phyloP scores from a whole-genome alignment of 2,329 filamentous ascomycete species.

The Fusarium foetens region DNA sequence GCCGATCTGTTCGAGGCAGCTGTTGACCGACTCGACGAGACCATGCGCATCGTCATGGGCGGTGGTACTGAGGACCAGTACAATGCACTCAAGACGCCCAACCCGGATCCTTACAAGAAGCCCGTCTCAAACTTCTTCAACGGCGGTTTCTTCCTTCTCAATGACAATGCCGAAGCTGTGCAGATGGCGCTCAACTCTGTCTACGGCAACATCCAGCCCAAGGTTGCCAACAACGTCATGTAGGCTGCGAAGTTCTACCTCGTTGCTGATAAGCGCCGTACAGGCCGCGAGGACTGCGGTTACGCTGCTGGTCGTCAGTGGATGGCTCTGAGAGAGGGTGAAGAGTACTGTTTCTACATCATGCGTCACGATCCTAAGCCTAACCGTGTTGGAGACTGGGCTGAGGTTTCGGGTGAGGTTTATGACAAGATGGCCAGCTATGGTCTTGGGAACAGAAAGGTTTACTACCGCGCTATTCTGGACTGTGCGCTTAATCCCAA shows the following conservation, averaged over 20 bases:
- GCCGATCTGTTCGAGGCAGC: neutral
- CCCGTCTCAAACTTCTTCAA: slow-evolving; percentile 28
- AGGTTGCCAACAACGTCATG: slow-evolving; percentile 37
- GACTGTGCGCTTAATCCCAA: slow-evolving; percentile 9
- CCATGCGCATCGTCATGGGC: neutral
- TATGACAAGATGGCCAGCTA: slow-evolving; percentile 33
- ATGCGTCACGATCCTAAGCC: slow-evolving; percentile 4
- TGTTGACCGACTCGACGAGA: neutral
- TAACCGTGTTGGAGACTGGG: neutral
- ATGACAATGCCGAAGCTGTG: slow-evolving; percentile 9
- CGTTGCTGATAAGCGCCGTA: slow-evolving; percentile 19
- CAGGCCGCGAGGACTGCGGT: slow-evolving; percentile 15
- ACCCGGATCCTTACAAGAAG: slow-evolving; percentile 13
- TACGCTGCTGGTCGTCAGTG: slow-evolving; percentile 25
- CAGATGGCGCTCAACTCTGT: slow-evolving; percentile 1
- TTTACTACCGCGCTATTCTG: slow-evolving; percentile 18
- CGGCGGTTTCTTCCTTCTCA: slow-evolving; percentile 18
- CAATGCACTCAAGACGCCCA: neutral
- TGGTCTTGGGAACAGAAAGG: slow-evolving; percentile 12
- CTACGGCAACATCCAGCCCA: slow-evolving; percentile 21
- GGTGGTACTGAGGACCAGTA: neutral
- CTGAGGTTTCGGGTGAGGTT: slow-evolving; percentile 5
- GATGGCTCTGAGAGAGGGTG: slow-evolving; percentile 12
- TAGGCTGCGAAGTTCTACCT: slow-evolving; percentile 19
- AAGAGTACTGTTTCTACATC: slow-evolving; percentile 36